Percentiles rank a stretch among this genome's conserved stretches.
phyloP scores from a whole-genome alignment of 176 grass and related monocot species.

The Zoysia japonica region DNA sequence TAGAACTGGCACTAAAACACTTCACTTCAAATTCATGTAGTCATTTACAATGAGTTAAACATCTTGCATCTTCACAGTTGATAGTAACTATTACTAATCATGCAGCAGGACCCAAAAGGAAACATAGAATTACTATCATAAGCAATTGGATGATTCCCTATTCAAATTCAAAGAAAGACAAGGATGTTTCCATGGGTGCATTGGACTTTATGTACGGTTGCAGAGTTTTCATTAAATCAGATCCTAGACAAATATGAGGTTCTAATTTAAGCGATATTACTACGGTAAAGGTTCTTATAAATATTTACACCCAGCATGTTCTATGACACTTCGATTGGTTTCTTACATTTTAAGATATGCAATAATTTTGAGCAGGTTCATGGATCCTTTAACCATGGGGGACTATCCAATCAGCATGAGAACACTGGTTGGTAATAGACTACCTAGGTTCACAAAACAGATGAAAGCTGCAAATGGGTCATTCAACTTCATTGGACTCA shows the following conservation, averaged over 20 bases:
- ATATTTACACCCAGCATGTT: neutral
- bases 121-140: conserved; percentile 72
- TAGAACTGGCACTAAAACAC: neutral
- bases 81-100: conserved; percentile 14
- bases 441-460: conserved; percentile 81
- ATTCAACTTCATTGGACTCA: conserved; percentile 86
- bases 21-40: neutral
- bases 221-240: conserved; percentile 49
- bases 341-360: neutral
- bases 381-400: conserved; percentile 74
- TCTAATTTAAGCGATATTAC: neutral
- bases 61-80: conserved; percentile 14
- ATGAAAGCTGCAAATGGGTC: conserved; percentile 68
- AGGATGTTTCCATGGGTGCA: conserved; percentile 57
- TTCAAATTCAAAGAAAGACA: conserved; percentile 59
- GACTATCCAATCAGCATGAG: conserved; percentile 72
- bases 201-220: conserved; percentile 95
- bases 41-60: conserved; percentile 10
- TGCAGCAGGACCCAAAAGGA: conserved; percentile 63
- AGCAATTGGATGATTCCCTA: conserved; percentile 82
- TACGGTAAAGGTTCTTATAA: neutral
- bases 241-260: neutral
- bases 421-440: conserved; percentile 57
- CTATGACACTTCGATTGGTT: neutral
- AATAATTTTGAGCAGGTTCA: conserved; percentile 68